Base-by-base conservation (phyloP, 345 rosid genomes). In the Populus simonii region DNA sequence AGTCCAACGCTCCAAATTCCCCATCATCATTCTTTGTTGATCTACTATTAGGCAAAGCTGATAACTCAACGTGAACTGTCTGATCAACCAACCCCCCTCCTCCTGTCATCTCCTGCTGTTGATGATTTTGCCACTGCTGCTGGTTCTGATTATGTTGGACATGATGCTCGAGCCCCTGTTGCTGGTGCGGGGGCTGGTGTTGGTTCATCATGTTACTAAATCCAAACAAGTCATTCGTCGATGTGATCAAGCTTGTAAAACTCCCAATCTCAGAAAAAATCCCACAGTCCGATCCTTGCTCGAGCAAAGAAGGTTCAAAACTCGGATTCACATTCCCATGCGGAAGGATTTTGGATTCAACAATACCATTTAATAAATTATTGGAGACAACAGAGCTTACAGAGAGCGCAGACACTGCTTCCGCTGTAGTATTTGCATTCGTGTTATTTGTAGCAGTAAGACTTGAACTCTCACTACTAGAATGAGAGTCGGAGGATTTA, bases 391-490 rank as follows among this genome's bases (percentile, higher is more conserved):
- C 90, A 1, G 89, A 82, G 72, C 73, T 82, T 35, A 85, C 77
- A 22, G 91, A 88, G 16, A 84, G 83, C 23, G 82, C 88, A 33
- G 93, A 88, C 43, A 82, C 89, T 23, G 89, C 88, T 71, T 85
- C 89, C 10, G 70, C 83, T 15, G 66, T 79, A 29, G 84, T 81
- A 59, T 65, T 76, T 5, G 80, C 74, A 9, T 76, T 57, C 31
- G 83, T 74, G 22, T 90, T 75, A 76, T 88, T 87, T 10, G 91
- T 78, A 8, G 90, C 94, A 4, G 97, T 88, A n/a, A 92, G 90
- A 66, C 94, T 89, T 1, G 98, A 93, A 81, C 95, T 92, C 65
- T 93, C 98, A 81, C 98, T 91, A 76, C 96, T 95, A 17, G 94
- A 89, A 73, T 83, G 88, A 36, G 92, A 89, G 76, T 86, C 87